Base-by-base conservation (phyloP, 495 filamentous ascomycete genomes). In the Cetradonia linearis region DNA sequence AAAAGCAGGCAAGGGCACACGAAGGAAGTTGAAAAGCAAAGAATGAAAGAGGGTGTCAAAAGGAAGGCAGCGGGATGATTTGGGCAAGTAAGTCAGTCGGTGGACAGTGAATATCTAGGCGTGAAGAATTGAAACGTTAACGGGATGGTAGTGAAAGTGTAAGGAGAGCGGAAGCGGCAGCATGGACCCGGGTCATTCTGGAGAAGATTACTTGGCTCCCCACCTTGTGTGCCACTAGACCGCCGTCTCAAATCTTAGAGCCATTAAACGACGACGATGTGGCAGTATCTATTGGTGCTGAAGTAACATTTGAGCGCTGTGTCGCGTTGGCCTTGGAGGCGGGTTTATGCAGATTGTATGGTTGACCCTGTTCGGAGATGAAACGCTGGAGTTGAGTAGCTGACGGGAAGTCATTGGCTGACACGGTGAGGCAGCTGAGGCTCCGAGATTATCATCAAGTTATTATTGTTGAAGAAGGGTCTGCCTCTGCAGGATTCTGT, bases 361-460 rank as follows among this genome's bases (percentile, higher is more conserved):
- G 11, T 40, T 40, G 31, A 31, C 11, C 33, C 30, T 52, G 33
- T 6, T 40, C 33, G 25, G 25, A 56, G 11, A 40, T 56, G 54
- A 56, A 56, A 56, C 54, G 54, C 54, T 56, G 23, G 42, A 46
- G 42, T 20, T 46, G 42, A 46, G 42, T 46, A 27, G 18, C 6
- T 14, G 54, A 30, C 54, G 36, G 54, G 54, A 56, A 42, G 20
- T 34, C 34, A 56, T 56, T 54, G 50, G 54, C 54, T 42, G 54
- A 25, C 30, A 34, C 6, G n/a, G 3, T 13, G 30, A 54, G 30
- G 27, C n/a, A 46, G 42, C 20, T 46, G 42, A 46, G 42, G 42
- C 42, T 46, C 42, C 25, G 42, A 46, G 25, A 46, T 46, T n/a
- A n/a, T n/a, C n/a, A n/a, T n/a, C n/a, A n/a, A n/a, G n/a, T n/a